These are phyloP conservation scores for Clathrospora elynae DNA, from an alignment of 2,329 filamentous ascomycete genomes.

Conservation along the genomic window DNA sequence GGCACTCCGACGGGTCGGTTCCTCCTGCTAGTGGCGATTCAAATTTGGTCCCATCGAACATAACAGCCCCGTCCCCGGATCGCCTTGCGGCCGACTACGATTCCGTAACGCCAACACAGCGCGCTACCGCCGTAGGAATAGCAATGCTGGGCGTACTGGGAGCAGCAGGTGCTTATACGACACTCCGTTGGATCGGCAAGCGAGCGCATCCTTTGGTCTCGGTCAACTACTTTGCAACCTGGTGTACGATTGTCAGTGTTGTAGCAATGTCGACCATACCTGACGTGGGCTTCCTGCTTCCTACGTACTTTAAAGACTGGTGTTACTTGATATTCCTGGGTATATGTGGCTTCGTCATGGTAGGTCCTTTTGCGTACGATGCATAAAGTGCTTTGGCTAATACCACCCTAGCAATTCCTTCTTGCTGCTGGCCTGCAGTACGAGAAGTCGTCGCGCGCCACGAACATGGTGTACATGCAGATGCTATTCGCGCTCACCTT, in stretches of 20 bases:
- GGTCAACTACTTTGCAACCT: constrained; percentile 80
- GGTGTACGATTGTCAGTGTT: constrained; percentile 70
- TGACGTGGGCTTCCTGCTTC: constrained; percentile 62
- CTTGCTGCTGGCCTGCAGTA: constrained; percentile 76
- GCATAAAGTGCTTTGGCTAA: constrained; percentile 3
- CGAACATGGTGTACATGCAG: constrained; percentile 71
- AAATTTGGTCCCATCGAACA: constrained; percentile 39
- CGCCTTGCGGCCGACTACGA: constrained; percentile 48
- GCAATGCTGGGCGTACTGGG: constrained; percentile 80
- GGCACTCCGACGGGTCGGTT: constrained; percentile 26
- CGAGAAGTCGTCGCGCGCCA: constrained; percentile 67
- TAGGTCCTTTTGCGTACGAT: constrained; percentile 32
- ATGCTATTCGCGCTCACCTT: constrained; percentile 71
- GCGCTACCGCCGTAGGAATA: constrained; percentile 70
- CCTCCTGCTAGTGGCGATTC: constrained; percentile 41
- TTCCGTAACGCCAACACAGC: constrained; percentile 64
- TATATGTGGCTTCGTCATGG: constrained; percentile 75
- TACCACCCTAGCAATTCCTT: constrained; percentile 68
- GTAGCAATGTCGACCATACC: constrained; percentile 63
- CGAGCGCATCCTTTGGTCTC: constrained; percentile 81
- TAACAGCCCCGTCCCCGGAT: constrained; percentile 21
- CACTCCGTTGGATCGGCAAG: constrained; percentile 78
- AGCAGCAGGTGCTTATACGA: constrained; percentile 72
- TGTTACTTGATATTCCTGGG: constrained; percentile 70
- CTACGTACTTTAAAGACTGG: constrained; percentile 65